These are phyloP conservation scores for Phytopythium montanum DNA, from an alignment of 352 stramenopile genomes.

Conservation along the genomic window DNA sequence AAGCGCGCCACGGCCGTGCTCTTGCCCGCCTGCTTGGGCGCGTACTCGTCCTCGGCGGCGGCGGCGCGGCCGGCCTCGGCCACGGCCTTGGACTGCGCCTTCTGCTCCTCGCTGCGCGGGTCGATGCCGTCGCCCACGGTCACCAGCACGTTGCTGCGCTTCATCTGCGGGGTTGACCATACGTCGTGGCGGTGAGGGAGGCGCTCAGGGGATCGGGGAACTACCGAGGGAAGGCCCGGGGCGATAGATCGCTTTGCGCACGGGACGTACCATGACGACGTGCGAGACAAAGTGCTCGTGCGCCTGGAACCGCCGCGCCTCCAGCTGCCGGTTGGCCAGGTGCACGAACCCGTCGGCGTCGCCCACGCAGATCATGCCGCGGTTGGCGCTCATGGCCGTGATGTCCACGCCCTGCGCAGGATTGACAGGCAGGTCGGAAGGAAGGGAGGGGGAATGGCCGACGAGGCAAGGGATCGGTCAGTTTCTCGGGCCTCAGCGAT, in stretches of 20 bases:
- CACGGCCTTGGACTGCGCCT: slow-evolving; percentile 74
- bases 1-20: slow-evolving; percentile 77
- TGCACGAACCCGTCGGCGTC: slow-evolving; percentile 84
- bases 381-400: slow-evolving; percentile 84
- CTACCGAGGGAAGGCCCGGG: background rate
- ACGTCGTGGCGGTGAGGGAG: background rate
- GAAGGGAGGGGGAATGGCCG: background rate
- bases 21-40: slow-evolving; percentile 56
- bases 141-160: slow-evolving; percentile 85
- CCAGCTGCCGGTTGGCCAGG: slow-evolving; percentile 75
- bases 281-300: slow-evolving; percentile 87
- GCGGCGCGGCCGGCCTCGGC: slow-evolving; percentile 62
- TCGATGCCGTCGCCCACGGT: slow-evolving; percentile 86
- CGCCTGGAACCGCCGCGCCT: slow-evolving; percentile 80
- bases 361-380: slow-evolving; percentile 80
- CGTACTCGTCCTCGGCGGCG: slow-evolving; percentile 67
- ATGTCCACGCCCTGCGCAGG: slow-evolving; percentile 72
- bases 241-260: background rate
- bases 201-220: too few species aligned
- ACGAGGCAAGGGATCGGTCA: background rate
- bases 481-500: background rate
- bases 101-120: slow-evolving; percentile 67
- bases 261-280: slow-evolving; percentile 71
- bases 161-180: slow-evolving; percentile 47
- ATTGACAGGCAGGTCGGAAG: too few species aligned